phyloP scores from a whole-genome alignment of 345 rosid species.

The Gossypium anomalum region DNA sequence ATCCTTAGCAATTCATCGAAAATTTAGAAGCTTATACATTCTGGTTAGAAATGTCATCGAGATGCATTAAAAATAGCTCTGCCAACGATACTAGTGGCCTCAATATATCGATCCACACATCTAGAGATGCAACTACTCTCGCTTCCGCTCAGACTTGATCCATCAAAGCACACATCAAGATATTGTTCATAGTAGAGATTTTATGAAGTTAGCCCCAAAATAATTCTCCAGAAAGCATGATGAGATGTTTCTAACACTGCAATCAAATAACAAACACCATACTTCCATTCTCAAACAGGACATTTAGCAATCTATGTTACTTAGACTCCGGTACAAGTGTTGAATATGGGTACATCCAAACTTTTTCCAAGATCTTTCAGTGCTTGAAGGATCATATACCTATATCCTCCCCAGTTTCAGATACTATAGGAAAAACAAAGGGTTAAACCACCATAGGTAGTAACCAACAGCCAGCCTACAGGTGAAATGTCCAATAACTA shows the following conservation, averaged over 20 bases:
- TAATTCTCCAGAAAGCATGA: not conserved
- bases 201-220: not conserved
- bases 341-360: too few species aligned
- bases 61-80: constrained; percentile 52
- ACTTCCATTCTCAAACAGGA: not conserved
- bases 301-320: not conserved
- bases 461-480: not conserved
- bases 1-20: not conserved
- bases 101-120: constrained; percentile 95
- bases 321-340: not conserved
- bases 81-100: constrained; percentile 79
- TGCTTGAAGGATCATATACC: not conserved
- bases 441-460: not conserved
- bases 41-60: constrained; percentile 33
- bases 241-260: not conserved
- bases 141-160: constrained; percentile 81
- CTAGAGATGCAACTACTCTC: constrained; percentile 93
- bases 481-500: not conserved
- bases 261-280: not conserved
- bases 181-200: not conserved
- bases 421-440: not conserved
- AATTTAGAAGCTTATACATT: not conserved
- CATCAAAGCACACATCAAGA: constrained; percentile 53
- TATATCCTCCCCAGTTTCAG: too few species aligned
- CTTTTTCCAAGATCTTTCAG: too few species aligned